Conservation (phyloP, 2,329 filamentous ascomycete genomes). For the Phoma herbarum region DNA sequence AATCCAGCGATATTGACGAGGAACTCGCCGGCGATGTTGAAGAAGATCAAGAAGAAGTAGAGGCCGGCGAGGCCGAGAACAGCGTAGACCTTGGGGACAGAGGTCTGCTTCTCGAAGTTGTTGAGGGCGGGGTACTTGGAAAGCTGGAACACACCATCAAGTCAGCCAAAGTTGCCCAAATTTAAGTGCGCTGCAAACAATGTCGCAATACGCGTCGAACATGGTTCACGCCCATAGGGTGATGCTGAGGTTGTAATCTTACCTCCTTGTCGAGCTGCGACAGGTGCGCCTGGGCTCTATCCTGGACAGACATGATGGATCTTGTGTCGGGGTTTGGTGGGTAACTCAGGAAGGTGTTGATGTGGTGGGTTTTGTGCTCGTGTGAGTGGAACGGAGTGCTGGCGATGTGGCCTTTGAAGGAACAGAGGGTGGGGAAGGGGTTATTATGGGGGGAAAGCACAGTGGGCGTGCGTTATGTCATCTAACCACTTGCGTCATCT, state of each 20-base stretch:
- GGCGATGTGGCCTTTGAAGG: slow-evolving; percentile 27
- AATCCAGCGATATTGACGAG: slow-evolving; percentile 88
- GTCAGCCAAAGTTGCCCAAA: slow-evolving; percentile 32
- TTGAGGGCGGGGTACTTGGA: slow-evolving; percentile 84
- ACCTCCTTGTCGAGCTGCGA: slow-evolving; percentile 86
- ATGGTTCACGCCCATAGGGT: neutral
- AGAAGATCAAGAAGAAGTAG: slow-evolving; percentile 91
- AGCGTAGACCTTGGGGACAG: slow-evolving; percentile 84
- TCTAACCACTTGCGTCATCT: slow-evolving; percentile 45
- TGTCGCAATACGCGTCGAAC: neutral
- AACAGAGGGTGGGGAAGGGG: slow-evolving; percentile 28
- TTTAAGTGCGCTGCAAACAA: neutral
- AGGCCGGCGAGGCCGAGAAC: slow-evolving; percentile 77
- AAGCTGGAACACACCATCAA: slow-evolving; percentile 63
- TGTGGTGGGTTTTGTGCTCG: slow-evolving; percentile 21
- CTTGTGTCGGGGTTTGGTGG: slow-evolving; percentile 14
- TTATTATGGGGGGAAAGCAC: slow-evolving; percentile 42
- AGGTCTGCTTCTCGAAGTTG: slow-evolving; percentile 86
- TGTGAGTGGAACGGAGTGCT: slow-evolving; percentile 23
- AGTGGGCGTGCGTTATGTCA: slow-evolving; percentile 41
- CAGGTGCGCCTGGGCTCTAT: slow-evolving; percentile 79
- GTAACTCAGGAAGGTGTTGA: slow-evolving; percentile 6
- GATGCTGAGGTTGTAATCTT: slow-evolving; percentile 47
- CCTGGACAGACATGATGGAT: slow-evolving; percentile 75
- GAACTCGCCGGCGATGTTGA: slow-evolving; percentile 90